These are phyloP conservation scores for Pharus latifolius DNA, from an alignment of 176 grass and related monocot species.

Conservation along the genomic window DNA sequence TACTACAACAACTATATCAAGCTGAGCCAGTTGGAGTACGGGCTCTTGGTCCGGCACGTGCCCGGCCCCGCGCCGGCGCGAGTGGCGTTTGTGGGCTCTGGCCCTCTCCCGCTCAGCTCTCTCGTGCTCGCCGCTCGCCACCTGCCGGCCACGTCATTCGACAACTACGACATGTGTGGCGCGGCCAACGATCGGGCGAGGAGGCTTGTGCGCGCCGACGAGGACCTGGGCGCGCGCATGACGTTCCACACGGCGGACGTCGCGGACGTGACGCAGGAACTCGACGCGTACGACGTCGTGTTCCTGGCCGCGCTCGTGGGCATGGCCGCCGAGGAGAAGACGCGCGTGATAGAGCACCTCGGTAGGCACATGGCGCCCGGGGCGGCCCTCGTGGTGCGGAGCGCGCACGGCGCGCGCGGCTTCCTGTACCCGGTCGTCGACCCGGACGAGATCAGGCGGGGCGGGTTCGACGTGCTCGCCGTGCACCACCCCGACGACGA, in stretches of 20 bases:
- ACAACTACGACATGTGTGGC: slow-evolving; percentile 49
- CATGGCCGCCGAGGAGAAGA: slow-evolving; percentile 60
- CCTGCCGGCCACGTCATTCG: slow-evolving; percentile 22
- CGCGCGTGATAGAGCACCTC: slow-evolving; percentile 55
- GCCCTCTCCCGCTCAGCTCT: slow-evolving; percentile 60
- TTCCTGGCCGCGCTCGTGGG: slow-evolving; percentile 95
- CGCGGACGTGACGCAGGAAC: slow-evolving; percentile 14
- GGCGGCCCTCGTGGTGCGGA: slow-evolving; percentile 66
- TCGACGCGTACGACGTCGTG: slow-evolving; percentile 54
- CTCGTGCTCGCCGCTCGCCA: slow-evolving; percentile 37
- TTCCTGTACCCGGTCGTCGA: slow-evolving; percentile 93
- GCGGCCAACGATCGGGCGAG: slow-evolving; percentile 53
- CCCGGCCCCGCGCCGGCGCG: slow-evolving; percentile 12
- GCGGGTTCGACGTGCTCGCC: slow-evolving; percentile 62
- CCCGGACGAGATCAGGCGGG: slow-evolving; percentile 45
- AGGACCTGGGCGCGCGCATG: slow-evolving; percentile 27
- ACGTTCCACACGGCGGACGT: slow-evolving; percentile 68
- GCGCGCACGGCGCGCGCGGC: slow-evolving; percentile 69
- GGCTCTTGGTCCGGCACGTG: slow-evolving; percentile 41
- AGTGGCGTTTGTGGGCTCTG: slow-evolving; percentile 63
- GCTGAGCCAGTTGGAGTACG: slow-evolving; percentile 62
- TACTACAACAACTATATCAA: slow-evolving; percentile 82
- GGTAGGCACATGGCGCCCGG: slow-evolving; percentile 58
- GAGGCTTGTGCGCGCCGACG: slow-evolving; percentile 38
- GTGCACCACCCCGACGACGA: slow-evolving; percentile 78